A percentile compares a stretch with the other conserved stretches of the same genome.
Evolutionary conservation across 768 basidiomycete species (phyloP).

Genomic region (Candolleomyces efflorescens): DNA sequence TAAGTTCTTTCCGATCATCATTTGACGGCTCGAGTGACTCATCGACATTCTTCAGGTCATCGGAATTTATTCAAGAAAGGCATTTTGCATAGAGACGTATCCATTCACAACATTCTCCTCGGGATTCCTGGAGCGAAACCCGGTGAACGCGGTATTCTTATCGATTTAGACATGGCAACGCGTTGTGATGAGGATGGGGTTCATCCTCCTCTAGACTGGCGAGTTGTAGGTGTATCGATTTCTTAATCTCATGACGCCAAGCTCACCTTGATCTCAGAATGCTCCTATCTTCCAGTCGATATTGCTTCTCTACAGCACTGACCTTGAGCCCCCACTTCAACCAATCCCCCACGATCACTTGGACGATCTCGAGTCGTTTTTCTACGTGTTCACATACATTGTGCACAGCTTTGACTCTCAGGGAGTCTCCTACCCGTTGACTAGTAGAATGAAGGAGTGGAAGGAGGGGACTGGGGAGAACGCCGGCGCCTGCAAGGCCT

Average conservation of each 20-base stretch:
- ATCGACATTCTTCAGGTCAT: not conserved
- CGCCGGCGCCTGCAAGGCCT: too few species aligned
- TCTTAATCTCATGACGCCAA: too few species aligned
- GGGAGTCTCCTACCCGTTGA: conserved; percentile 61
- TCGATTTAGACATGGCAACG: not conserved
- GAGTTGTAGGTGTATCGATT: not conserved
- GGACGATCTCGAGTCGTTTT: not conserved
- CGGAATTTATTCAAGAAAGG: not conserved
- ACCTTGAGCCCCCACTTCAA: not conserved
- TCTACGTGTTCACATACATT: not conserved
- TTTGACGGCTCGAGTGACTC: not conserved
- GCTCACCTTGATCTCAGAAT: not conserved
- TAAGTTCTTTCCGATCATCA: not conserved
- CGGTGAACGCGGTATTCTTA: not conserved
- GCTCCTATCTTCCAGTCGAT: not conserved
- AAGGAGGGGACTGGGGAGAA: conserved; percentile 32
- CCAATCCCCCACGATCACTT: not conserved
- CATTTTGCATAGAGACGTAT: not conserved
- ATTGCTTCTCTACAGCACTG: not conserved
- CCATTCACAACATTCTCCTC: not conserved
- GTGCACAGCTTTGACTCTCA: too few species aligned
- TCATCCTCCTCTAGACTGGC: not conserved
- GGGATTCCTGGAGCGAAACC: not conserved
- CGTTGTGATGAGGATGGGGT: too few species aligned
- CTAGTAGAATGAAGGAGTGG: conserved; percentile 60